Evolutionary conservation across 78 protist species (phyloP).

Genomic region (Creolimax fragrantissima): DNA sequence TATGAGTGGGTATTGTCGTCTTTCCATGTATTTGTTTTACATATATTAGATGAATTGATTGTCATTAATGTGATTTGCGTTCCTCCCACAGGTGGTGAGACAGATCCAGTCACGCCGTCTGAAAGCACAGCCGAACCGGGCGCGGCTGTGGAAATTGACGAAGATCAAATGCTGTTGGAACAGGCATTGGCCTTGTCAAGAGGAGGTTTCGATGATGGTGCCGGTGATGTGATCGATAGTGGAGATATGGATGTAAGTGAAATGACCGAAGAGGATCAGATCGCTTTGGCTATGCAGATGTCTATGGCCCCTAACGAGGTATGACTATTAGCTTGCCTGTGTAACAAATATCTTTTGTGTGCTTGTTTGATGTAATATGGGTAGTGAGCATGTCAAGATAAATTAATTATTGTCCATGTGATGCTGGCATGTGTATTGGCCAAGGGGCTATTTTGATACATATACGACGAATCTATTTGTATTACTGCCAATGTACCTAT

Average conservation of each 20-base stretch:
- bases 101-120: too few relatives aligned
- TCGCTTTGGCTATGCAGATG: conserved; percentile 28
- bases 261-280: conserved; percentile 33
- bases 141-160: neutral
- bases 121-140: neutral
- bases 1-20: neutral
- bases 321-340: neutral
- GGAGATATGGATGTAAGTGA: neutral
- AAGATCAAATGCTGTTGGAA: neutral
- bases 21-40: neutral
- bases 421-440: too few relatives aligned
- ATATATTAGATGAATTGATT: neutral
- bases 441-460: too few relatives aligned
- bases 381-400: too few relatives aligned
- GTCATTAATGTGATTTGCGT: too few relatives aligned
- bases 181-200: neutral
- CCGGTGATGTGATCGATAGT: neutral
- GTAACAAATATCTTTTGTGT: neutral
- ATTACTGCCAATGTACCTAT: too few relatives aligned
- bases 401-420: too few relatives aligned
- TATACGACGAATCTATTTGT: too few relatives aligned
- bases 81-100: too few relatives aligned
- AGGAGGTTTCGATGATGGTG: neutral
- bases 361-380: too few relatives aligned
- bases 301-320: conserved; percentile 12